These are phyloP conservation scores for Plasmodium gaboni DNA, from an alignment of 169 alveolate genomes.

Conservation along the genomic window DNA sequence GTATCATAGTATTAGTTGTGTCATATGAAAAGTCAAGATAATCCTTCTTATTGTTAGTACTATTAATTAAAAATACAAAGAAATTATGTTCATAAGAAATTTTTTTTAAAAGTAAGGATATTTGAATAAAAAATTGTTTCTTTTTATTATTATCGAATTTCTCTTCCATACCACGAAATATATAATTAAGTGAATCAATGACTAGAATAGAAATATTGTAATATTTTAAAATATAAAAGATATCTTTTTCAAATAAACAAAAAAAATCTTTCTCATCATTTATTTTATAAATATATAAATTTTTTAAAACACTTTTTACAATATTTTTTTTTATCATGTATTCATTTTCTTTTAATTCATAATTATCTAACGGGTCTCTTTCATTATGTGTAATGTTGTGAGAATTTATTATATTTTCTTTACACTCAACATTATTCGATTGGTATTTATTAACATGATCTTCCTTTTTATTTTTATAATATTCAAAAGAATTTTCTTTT, in stretches of 20 bases:
- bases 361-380: neutral
- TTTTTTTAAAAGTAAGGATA: conserved; percentile 37
- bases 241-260: conserved; percentile 32
- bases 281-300: conserved; percentile 57
- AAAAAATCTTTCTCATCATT: conserved; percentile 57
- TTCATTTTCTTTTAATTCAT: neutral
- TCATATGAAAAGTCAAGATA: conserved; percentile 9
- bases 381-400: neutral
- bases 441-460: neutral
- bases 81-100: conserved; percentile 42
- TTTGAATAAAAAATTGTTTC: conserved; percentile 6
- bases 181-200: conserved; percentile 43
- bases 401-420: neutral
- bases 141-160: conserved; percentile 22
- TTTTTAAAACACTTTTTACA: conserved; percentile 8
- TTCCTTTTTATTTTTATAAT: neutral
- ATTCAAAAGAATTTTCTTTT: neutral
- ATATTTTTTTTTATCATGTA: neutral
- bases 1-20: conserved; percentile 16
- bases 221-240: conserved; percentile 25
- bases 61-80: conserved; percentile 43
- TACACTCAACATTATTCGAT: neutral
- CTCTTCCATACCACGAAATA: conserved; percentile 25
- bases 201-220: conserved; percentile 46
- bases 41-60: conserved; percentile 10